phyloP scores from a whole-genome alignment of 768 basidiomycete species.

The Podaxis sp. region DNA sequence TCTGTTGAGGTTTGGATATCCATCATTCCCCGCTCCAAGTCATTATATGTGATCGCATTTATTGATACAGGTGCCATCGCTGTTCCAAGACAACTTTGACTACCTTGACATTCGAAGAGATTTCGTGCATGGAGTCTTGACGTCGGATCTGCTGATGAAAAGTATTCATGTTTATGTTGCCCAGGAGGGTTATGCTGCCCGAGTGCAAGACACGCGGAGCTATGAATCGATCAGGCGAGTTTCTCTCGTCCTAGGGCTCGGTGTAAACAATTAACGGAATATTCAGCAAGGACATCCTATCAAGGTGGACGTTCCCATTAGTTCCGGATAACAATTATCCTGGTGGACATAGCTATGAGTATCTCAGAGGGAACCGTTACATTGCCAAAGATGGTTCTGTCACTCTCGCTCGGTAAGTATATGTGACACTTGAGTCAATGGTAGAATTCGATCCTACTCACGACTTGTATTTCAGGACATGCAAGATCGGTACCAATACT shows the following conservation, averaged over 20 bases:
- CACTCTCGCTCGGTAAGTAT: constrained; percentile 72
- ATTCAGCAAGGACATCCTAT: constrained; percentile 84
- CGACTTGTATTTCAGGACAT: constrained; percentile 46
- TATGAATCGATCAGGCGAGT: constrained; percentile 85
- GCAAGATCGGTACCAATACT: constrained; percentile 76
- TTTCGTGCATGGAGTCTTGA: constrained; percentile 93
- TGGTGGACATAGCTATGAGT: constrained; percentile 78
- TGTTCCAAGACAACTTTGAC: constrained; percentile 99
- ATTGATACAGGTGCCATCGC: constrained; percentile 73
- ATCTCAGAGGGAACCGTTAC: constrained; percentile 87
- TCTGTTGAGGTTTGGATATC: constrained; percentile 72
- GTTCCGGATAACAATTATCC: constrained; percentile 95
- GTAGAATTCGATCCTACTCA: not conserved
- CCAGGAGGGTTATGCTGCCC: constrained; percentile 87
- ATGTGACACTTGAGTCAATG: not conserved
- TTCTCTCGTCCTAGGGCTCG: constrained; percentile 4
- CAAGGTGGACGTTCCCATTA: constrained; percentile 93
- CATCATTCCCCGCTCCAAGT: not conserved
- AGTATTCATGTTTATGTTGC: constrained; percentile 90
- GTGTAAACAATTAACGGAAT: constrained; percentile 7
- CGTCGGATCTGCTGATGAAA: constrained; percentile 92
- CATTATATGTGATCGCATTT: constrained; percentile 1
- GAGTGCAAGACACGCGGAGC: constrained; percentile 89
- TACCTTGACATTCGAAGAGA: constrained; percentile 89
- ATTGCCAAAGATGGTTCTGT: constrained; percentile 79